These are phyloP conservation scores for Iris macrosiphon DNA, from an alignment of 106 monocot genomes.

Conservation along the genomic window DNA sequence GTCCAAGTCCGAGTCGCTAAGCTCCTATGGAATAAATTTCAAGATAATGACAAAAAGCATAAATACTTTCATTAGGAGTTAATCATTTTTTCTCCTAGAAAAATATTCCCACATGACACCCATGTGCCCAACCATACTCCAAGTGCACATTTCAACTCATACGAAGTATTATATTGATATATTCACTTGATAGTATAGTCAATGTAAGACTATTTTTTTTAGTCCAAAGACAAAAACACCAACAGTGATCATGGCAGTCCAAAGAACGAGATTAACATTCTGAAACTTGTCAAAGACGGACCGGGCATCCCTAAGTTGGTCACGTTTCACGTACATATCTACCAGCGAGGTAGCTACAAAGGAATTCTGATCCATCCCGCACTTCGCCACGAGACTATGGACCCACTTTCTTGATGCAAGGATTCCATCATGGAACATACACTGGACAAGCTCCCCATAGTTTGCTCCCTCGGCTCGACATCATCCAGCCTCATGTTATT, in stretches of 20 bases:
- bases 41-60: too few species aligned
- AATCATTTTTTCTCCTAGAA: too few species aligned
- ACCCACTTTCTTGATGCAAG: constrained; percentile 55
- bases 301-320: constrained; percentile 32
- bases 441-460: constrained; percentile 25
- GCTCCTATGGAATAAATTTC: too few species aligned
- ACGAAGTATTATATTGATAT: too few species aligned
- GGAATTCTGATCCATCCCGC: constrained; percentile 18
- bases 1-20: too few species aligned
- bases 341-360: constrained; percentile 38
- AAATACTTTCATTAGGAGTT: too few species aligned
- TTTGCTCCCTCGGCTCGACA: constrained; percentile 31
- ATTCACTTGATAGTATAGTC: too few species aligned
- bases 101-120: too few species aligned
- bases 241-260: constrained; percentile 67
- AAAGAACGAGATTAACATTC: constrained; percentile 27
- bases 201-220: too few species aligned
- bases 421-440: constrained; percentile 31
- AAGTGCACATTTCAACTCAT: too few species aligned
- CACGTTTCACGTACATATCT: constrained; percentile 64
- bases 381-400: constrained; percentile 42
- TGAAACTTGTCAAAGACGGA: constrained; percentile 25
- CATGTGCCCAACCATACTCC: too few species aligned
- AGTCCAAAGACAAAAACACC: constrained; percentile 21
- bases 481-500: constrained; percentile 33